phyloP scores from a whole-genome alignment of 1,284 basidiomycete species.

The Cryptococcus deneoformans region DNA sequence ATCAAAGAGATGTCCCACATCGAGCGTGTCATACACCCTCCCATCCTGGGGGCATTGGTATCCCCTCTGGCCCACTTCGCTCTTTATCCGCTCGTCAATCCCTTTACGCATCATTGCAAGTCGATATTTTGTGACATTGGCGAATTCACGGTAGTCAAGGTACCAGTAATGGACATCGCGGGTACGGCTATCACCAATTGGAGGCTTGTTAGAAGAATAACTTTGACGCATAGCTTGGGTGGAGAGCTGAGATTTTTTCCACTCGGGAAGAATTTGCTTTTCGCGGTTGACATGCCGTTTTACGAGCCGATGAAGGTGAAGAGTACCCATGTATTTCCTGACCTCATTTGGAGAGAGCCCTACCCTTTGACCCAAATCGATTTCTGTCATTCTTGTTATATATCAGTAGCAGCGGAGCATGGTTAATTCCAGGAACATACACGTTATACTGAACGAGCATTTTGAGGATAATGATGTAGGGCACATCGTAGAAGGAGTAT shows the following conservation, averaged over 20 bases:
- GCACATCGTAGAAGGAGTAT: constrained; percentile 91
- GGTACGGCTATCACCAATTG: constrained; percentile 54
- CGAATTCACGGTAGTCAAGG: constrained; percentile 92
- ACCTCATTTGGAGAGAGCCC: constrained; percentile 86
- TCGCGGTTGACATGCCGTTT: constrained; percentile 59
- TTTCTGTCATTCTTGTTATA: constrained; percentile 28
- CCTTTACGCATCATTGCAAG: constrained; percentile 89
- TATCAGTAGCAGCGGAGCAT: neutral
- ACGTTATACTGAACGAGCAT: constrained; percentile 86
- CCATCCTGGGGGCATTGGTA: constrained; percentile 91
- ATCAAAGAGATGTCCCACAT: constrained; percentile 74
- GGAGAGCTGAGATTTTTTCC: constrained; percentile 1
- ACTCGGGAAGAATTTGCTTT: constrained; percentile 32
- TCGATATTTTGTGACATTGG: constrained; percentile 97
- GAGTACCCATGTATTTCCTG: constrained; percentile 82
- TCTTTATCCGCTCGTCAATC: constrained; percentile 78
- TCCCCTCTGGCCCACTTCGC: constrained; percentile 91
- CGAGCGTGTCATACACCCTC: constrained; percentile 79
- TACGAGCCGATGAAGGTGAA: constrained; percentile 80
- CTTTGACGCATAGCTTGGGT: neutral
- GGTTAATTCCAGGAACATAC: constrained; percentile 51
- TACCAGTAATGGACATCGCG: constrained; percentile 77
- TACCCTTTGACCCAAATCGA: constrained; percentile 77
- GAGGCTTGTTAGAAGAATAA: neutral
- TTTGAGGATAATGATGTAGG: constrained; percentile 88